Base-by-base conservation (phyloP, 768 basidiomycete species). In the Baorangia bicolor region DNA sequence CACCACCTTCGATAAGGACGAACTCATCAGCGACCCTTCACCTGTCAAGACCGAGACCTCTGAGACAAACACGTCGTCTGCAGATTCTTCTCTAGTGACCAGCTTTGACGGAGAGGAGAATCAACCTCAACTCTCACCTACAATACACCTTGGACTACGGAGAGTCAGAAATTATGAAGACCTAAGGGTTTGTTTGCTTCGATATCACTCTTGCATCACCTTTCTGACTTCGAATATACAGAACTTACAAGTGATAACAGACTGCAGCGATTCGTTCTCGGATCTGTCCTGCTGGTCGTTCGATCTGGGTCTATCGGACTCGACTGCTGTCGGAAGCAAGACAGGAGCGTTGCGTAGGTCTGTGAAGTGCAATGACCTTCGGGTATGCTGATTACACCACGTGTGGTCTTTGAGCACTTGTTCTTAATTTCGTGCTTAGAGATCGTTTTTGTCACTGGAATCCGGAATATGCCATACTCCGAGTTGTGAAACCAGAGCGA, bases 281-380 rank as follows among this genome's bases (percentile, higher is more conserved):
- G 47, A 55, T 37, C 27, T 50, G 21, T 52, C 44, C 25, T 47
- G 35, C 33, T 40, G 39, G 48, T 57, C 45, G 12, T 23, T 54
- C 7, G 55, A 53, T 16, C 11, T 46, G 38, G 10, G 16, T 30
- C n/a, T 14, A 16, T 25, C 44, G 4, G 33, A 31, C 46, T 31
- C 10, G 28, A 10, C 23, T 28, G 23, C 28, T n/a, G 30, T 14
- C 20, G 31, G 31, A 49, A 30, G 37, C 37, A 52, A 49, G 45
- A 30, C 35, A 25, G 49, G 51, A 18, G 34, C 20, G 28, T 49
- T 61, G 49, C 57, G 52, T 20, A 59, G 57, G 44, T 49, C 54
- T 11, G 37, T 49, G 12, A 56, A 51, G n/a, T 53, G 49, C 56
- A 47, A 51, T 33, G 55, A 63, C 25, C 49, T 63, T 28, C 49